Percentiles rank a stretch among this genome's conserved stretches.
These are phyloP conservation scores for Terana coerulea DNA, from an alignment of 768 basidiomycete genomes.

Conservation along the genomic window DNA sequence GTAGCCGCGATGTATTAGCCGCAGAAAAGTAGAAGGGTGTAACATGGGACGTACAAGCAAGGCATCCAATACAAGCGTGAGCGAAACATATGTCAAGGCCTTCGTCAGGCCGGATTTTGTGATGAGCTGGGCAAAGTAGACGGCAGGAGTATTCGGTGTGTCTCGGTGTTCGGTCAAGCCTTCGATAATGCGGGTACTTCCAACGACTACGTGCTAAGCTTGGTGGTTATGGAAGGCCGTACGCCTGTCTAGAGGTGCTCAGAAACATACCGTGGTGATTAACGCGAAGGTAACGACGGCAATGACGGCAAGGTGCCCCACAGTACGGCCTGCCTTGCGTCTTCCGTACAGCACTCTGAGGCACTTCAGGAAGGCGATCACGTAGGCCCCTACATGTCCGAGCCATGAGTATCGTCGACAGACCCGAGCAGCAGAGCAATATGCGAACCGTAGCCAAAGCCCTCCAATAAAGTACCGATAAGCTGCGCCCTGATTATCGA, in stretches of 20 bases:
- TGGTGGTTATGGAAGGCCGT: not conserved
- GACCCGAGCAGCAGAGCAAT: no score
- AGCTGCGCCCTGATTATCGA: no score
- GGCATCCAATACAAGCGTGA: slow-evolving; percentile 25
- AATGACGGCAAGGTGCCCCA: slow-evolving; percentile 6
- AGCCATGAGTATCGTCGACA: no score
- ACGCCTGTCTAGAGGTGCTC: no score
- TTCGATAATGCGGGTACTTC: slow-evolving; percentile 21
- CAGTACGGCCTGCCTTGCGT: not conserved
- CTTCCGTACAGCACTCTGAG: slow-evolving; percentile 1
- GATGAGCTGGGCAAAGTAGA: slow-evolving; percentile 19
- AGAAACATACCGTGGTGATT: slow-evolving; percentile 14
- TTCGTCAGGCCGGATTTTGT: slow-evolving; percentile 22
- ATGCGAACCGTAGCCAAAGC: no score
- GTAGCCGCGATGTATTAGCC: not conserved
- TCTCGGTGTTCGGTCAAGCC: slow-evolving; percentile 19
- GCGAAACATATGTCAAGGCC: slow-evolving; percentile 19
- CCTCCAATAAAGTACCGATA: no score
- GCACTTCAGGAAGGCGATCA: slow-evolving; percentile 7
- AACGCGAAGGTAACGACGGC: slow-evolving; percentile 11
- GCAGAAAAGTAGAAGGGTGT: not conserved
- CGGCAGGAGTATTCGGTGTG: slow-evolving; percentile 14
- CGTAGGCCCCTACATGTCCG: slow-evolving; percentile 13
- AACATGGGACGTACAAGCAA: slow-evolving; percentile 21
- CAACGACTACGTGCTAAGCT: slow-evolving; percentile 23